phyloP scores from a whole-genome alignment of 495 filamentous ascomycete species.

The Tuber umbilicatum region DNA sequence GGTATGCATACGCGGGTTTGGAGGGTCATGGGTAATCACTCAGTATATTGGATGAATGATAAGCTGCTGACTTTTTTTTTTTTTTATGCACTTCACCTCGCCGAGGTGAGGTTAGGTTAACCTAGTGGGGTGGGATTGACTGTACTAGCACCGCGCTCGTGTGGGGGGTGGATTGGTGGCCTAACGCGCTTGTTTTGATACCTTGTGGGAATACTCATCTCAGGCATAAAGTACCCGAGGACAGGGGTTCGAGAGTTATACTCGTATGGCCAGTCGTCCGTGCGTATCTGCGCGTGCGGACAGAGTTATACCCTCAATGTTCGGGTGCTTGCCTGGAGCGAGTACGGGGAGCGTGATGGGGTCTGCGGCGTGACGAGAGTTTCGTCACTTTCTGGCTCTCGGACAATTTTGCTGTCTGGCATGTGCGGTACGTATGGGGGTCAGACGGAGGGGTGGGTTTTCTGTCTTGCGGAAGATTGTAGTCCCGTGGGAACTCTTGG shows the following conservation, averaged over 20 bases:
- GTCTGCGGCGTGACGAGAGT: neutral
- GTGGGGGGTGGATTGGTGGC: neutral
- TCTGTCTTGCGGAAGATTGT: constrained; percentile 4
- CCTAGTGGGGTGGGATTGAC: neutral
- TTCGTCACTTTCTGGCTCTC: neutral
- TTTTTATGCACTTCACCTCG: neutral
- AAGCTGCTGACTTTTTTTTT: neutral
- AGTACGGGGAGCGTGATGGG: neutral
- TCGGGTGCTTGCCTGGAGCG: neutral
- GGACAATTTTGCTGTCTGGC: neutral
- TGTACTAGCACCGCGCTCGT: neutral
- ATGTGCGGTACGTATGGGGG: neutral
- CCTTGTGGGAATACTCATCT: neutral
- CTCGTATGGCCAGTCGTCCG: neutral
- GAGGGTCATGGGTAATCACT: neutral
- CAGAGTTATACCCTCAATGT: neutral
- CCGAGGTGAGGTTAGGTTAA: neutral
- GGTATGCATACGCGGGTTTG: neutral
- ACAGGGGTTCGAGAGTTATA: neutral
- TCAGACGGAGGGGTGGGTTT: neutral
- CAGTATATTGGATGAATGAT: neutral
- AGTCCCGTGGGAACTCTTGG: neutral
- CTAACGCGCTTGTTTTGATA: neutral
- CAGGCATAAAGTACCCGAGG: neutral
- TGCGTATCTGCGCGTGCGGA: neutral